Percentiles rank a stretch among this genome's conserved stretches.
These are phyloP conservation scores for Skeletonema menzelii DNA, from an alignment of 108 stramenopile genomes.

Conservation along the genomic window DNA sequence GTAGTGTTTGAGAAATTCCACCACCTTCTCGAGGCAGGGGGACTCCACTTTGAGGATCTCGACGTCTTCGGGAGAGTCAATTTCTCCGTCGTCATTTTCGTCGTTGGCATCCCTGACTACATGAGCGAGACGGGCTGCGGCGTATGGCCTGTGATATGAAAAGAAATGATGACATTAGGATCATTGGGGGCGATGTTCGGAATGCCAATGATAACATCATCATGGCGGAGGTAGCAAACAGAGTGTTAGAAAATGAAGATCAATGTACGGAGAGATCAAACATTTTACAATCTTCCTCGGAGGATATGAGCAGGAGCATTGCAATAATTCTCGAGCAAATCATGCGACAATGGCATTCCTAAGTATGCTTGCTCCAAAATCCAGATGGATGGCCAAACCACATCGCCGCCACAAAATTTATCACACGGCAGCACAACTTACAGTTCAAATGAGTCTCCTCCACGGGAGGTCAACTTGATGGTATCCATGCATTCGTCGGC, in stretches of 20 bases:
- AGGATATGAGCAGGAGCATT: neutral
- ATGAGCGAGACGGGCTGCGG: conserved; percentile 37
- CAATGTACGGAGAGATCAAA: too few relatives aligned
- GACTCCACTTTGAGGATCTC: conserved; percentile 56
- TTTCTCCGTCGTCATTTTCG: conserved; percentile 13
- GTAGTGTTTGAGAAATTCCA: conserved; percentile 79
- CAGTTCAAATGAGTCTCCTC: conserved; percentile 24
- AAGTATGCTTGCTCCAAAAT: neutral
- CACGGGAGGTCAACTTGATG: conserved; percentile 23
- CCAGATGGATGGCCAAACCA: neutral
- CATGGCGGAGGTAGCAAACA: neutral
- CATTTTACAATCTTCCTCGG: too few relatives aligned
- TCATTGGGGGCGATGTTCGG: neutral
- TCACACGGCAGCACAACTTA: conserved; percentile 1
- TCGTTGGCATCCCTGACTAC: conserved; percentile 33
- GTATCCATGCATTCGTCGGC: neutral
- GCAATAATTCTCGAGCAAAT: neutral
- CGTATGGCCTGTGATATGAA: conserved; percentile 11
- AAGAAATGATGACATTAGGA: neutral
- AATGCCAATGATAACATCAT: neutral
- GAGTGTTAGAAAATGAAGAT: neutral
- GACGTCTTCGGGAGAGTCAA: conserved; percentile 36
- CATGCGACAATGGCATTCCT: neutral
- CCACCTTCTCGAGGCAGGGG: conserved; percentile 60
- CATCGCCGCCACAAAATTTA: neutral